Conservation (phyloP, 352 stramenopile genomes). For the Pythium vanterpoolii region DNA sequence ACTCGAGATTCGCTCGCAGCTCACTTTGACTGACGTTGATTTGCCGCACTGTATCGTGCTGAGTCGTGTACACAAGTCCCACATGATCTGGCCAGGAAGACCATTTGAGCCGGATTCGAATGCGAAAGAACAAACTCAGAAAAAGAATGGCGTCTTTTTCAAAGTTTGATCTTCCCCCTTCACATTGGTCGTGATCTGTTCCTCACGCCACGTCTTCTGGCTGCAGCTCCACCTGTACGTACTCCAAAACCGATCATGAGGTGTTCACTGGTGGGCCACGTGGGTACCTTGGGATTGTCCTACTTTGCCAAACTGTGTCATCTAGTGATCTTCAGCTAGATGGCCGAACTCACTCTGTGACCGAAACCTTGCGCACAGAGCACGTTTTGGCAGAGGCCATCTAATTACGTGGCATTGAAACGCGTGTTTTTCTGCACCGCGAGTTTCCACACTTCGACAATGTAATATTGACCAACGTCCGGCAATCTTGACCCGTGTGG, state of each 20-base stretch:
- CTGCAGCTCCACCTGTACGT: no score
- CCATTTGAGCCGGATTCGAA: no score
- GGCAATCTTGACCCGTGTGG: constrained; percentile 1
- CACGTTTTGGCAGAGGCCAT: neutral
- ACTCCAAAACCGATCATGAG: neutral
- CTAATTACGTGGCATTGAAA: neutral
- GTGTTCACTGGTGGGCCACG: neutral
- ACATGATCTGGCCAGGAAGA: no score
- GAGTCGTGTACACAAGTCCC: no score
- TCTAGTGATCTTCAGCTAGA: neutral
- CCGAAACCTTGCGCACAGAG: neutral
- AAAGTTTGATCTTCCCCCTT: no score
- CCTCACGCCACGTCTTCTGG: no score
- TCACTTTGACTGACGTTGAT: neutral
- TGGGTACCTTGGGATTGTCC: neutral
- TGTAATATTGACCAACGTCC: neutral
- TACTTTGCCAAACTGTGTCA: neutral
- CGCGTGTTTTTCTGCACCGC: no score
- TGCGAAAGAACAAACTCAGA: no score
- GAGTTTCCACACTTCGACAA: no score
- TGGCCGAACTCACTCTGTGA: neutral
- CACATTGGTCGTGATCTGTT: no score
- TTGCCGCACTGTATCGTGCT: neutral
- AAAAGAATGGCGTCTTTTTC: no score
- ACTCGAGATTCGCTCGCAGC: neutral